Percentiles rank a stretch among this genome's conserved stretches.
Evolutionary conservation across 192 early-diverging fungal genomes (phyloP).

Genomic region (Linnemannia zychae): DNA sequence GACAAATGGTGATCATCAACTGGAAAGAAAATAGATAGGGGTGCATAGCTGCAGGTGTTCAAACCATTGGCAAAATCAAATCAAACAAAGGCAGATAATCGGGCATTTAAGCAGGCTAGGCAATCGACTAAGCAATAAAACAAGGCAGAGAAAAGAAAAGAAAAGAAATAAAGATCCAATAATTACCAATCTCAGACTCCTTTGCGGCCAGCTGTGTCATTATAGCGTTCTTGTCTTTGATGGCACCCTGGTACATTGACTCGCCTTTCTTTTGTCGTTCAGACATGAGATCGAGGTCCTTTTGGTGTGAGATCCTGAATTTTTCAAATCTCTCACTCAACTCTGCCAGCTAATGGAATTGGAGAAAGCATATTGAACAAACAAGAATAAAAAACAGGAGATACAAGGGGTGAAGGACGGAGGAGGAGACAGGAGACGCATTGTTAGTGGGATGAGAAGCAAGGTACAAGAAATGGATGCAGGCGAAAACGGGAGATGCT

Average conservation of each 20-base stretch:
- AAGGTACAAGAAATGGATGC: neutral
- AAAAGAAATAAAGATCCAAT: neutral
- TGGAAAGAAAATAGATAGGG: neutral
- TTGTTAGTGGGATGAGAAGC: neutral
- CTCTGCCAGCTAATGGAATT: conserved; percentile 23
- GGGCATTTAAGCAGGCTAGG: no score
- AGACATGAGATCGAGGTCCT: conserved; percentile 27
- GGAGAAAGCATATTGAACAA: neutral
- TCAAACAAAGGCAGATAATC: no score
- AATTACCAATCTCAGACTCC: conserved; percentile 47
- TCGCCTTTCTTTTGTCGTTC: conserved; percentile 50
- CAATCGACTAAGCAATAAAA: neutral
- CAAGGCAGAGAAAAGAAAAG: neutral
- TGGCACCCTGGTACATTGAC: conserved; percentile 33
- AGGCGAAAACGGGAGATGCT: neutral
- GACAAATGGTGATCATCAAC: neutral
- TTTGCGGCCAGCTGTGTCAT: conserved; percentile 43
- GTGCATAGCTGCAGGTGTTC: neutral
- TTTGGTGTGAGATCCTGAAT: conserved; percentile 32
- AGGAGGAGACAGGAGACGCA: no score
- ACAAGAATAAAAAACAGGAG: neutral
- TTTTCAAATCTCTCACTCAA: conserved; percentile 50
- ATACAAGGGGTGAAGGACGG: neutral
- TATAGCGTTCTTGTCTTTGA: conserved; percentile 50
- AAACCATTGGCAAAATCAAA: no score